Evolutionary conservation across 805 yeast species (phyloP).

Genomic region (Lipomyces spencermartinsiae): DNA sequence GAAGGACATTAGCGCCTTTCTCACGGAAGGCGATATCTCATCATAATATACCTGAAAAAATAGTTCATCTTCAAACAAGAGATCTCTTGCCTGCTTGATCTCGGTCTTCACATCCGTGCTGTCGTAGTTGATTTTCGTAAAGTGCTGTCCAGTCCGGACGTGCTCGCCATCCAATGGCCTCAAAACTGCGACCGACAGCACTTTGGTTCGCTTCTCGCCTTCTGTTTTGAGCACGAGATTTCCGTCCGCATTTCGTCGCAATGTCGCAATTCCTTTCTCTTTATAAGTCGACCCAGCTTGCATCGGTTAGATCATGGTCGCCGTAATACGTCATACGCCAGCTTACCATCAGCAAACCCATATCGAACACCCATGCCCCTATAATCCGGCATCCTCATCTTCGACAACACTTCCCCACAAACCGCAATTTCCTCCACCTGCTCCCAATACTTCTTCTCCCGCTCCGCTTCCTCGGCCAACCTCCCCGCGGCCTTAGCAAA

Average conservation of each 20-base stretch:
- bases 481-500: conserved; percentile 59
- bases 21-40: background rate
- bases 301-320: background rate
- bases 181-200: conserved; percentile 64
- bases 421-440: conserved; percentile 52
- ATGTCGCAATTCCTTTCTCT: conserved; percentile 77
- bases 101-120: conserved; percentile 53
- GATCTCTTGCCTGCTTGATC: conserved; percentile 71
- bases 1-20: background rate
- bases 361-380: conserved; percentile 79
- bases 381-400: conserved; percentile 62
- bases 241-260: conserved; percentile 60
- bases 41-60: conserved; percentile 59
- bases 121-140: background rate
- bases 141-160: conserved; percentile 10
- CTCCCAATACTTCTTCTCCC: conserved; percentile 75
- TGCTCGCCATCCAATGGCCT: conserved; percentile 39
- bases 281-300: conserved; percentile 74
- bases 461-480: conserved; percentile 59
- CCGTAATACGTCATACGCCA: no score
- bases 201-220: conserved; percentile 51
- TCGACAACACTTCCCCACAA: conserved; percentile 68
- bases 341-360: conserved; percentile 73
- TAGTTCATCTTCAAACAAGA: conserved; percentile 87
- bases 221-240: conserved; percentile 51